Evolutionary conservation across 1,284 basidiomycete genomes (phyloP).

Genomic region (Salmacisia buchloeana): DNA sequence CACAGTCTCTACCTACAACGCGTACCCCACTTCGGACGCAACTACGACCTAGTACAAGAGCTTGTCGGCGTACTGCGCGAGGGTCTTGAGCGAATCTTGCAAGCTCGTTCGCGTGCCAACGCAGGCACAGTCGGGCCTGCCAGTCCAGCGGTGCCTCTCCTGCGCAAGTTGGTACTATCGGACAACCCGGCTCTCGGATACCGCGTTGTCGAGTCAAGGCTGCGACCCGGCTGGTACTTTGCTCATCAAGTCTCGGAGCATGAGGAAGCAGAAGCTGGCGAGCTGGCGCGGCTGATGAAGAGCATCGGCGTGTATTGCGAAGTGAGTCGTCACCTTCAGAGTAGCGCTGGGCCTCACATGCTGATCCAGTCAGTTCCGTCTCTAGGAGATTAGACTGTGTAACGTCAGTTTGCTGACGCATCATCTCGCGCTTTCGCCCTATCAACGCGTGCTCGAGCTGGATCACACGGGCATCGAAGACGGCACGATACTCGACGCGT

Average conservation of each 20-base stretch:
- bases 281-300: background rate
- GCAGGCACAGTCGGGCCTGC: no score
- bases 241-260: background rate
- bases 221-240: background rate
- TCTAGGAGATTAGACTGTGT: background rate
- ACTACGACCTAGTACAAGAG: background rate
- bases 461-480: background rate
- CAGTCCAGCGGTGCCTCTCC: background rate
- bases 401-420: background rate
- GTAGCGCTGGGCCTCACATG: background rate
- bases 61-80: background rate
- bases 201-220: background rate
- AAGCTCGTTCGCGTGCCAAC: background rate
- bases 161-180: background rate
- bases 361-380: background rate
- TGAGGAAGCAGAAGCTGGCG: background rate
- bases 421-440: background rate
- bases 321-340: background rate
- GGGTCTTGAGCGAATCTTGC: background rate
- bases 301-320: constrained; percentile 1
- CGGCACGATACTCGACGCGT: background rate
- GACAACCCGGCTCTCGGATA: background rate
- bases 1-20: constrained; percentile 2
- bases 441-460: background rate
- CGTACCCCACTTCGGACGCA: background rate